Evolutionary conservation across 2,329 filamentous ascomycete genomes (phyloP), one percentile per base, ranked within the genome.

Genomic region (Sporothrix pallida): DNA sequence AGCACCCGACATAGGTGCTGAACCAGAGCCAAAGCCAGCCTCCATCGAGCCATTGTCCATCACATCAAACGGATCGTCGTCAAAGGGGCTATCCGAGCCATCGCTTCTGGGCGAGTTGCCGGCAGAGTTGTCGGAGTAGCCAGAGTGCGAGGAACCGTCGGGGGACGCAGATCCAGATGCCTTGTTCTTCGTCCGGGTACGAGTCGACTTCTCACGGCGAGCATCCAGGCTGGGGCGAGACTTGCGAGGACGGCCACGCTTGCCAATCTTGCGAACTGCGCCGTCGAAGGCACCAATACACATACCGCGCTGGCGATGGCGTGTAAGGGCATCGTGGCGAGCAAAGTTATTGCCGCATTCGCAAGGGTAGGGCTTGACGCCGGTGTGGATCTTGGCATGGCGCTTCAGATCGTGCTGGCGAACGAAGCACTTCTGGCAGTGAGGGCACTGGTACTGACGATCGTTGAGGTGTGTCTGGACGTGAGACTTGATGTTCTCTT

Each of bases 401-500:
- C 96, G 91, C 86, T 98, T 99, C 75, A 98, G 90, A 81, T 99
- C 96, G 81, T 99, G 96, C 79, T 97, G 95, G 52, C 96, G 92
- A 58, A 98, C 96, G 81, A 99, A 99, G 83, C 94, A 95, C 84
- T 98, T 98, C 71, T 92, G 88, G 84, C 96, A 99, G 72, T 93
- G 91, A 63, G 95, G 94, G 83, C 96, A 99, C 82, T 93, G 92
- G 84, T 94, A 99, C 81, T 98, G 96, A 67, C 96, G 89, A 81
- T 99, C 96, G 79, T 97, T 96, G 76, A 99, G 91, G 83, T 99
- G 96, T 3, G 96, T 99, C 83, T 99, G 96, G 15, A 99, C 93
- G 81, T 99, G 96, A 0, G 95, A 97, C 81, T 97, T 97, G 85
- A 98, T 98, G 83, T 99, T 98, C 82, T 99, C 96, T 82, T 98